These are phyloP conservation scores for Magnusiomyces clavatus DNA, from an alignment of 1,139 yeast species.

Conservation along the genomic window DNA sequence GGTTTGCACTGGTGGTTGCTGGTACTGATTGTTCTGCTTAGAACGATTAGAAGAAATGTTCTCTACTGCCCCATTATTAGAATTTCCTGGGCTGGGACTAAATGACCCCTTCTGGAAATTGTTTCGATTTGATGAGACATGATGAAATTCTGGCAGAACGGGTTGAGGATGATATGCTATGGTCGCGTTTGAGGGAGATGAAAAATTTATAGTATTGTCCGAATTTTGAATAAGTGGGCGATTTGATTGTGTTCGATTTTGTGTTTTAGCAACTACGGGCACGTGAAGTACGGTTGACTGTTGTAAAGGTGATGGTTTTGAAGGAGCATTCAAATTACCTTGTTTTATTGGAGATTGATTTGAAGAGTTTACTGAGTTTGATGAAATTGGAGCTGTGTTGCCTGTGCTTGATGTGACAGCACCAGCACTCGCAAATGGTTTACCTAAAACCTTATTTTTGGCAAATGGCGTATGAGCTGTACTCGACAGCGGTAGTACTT, in stretches of 20 bases:
- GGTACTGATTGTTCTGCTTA: not conserved
- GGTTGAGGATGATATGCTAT: no score
- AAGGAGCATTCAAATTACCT: slow-evolving; percentile 1
- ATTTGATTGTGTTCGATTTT: not conserved
- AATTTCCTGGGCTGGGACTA: no score
- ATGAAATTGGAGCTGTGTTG: not conserved
- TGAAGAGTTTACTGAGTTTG: not conserved
- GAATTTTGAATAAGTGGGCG: no score
- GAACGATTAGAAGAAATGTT: not conserved
- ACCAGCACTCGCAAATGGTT: slow-evolving; percentile 15
- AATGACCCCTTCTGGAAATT: no score
- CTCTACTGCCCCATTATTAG: no score
- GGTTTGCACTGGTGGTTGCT: not conserved
- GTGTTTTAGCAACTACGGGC: slow-evolving; percentile 14
- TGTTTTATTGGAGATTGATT: slow-evolving; percentile 3
- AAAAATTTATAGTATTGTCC: not conserved
- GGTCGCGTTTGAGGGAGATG: not conserved
- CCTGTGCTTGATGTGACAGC: slow-evolving; percentile 1
- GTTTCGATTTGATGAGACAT: no score
- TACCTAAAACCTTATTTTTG: slow-evolving; percentile 15
- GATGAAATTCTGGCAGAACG: no score
- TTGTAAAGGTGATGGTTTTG: slow-evolving; percentile 8
- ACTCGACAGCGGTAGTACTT: not conserved
- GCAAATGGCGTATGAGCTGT: slow-evolving; percentile 4
- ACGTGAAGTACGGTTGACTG: slow-evolving; percentile 10